Evolutionary conservation across 176 grass and related monocot genomes (phyloP).

Genomic region (Aegilops bicornis): DNA sequence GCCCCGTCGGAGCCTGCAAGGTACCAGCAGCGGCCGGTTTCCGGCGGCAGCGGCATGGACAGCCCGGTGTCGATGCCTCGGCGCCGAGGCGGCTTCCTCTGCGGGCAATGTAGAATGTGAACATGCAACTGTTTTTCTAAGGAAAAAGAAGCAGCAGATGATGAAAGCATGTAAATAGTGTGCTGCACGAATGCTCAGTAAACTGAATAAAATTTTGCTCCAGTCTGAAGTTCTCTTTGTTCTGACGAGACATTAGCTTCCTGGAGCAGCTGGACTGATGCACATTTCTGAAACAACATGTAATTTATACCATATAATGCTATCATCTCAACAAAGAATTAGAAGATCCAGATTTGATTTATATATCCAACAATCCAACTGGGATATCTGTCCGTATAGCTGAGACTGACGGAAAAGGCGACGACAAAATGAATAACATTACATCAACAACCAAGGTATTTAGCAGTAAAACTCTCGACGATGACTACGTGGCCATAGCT

Average conservation of each 20-base stretch:
- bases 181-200: background rate
- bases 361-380: constrained; percentile 37
- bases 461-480: constrained; percentile 23
- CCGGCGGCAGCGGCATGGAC: background rate
- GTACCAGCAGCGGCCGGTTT: background rate
- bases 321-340: constrained; percentile 49
- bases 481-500: constrained; percentile 37
- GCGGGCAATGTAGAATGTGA: constrained; percentile 73
- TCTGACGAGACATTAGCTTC: background rate
- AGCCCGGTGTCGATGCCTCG: background rate
- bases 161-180: background rate
- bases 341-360: constrained; percentile 37
- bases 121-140: constrained; percentile 42
- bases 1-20: background rate
- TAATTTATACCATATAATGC: constrained; percentile 40
- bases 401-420: constrained; percentile 9
- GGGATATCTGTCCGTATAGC: constrained; percentile 30
- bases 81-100: constrained; percentile 36
- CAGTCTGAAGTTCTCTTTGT: background rate
- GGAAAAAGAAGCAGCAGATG: background rate
- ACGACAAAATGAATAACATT: constrained; percentile 48
- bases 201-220: constrained; percentile 9
- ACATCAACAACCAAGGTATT: constrained; percentile 41
- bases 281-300: background rate
- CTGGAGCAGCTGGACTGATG: background rate